Conservation (phyloP, 176 grass and related monocot species). For the Oryza glumipatula region DNA sequence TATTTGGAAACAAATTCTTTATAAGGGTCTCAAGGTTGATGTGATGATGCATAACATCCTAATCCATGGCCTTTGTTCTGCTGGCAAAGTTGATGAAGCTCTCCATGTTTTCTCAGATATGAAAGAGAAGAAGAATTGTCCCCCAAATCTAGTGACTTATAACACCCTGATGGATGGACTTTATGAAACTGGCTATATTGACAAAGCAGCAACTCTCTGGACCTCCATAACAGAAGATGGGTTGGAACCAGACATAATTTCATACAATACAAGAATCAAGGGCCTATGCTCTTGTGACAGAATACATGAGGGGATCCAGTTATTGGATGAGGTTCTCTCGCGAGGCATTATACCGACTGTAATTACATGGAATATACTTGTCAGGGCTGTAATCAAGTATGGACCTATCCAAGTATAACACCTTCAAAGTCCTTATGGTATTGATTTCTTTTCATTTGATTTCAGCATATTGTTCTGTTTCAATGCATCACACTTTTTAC, state of each 20-base stretch:
- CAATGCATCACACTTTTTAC: slow-evolving; percentile 2
- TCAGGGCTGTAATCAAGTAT: slow-evolving; percentile 73
- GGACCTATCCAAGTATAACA: slow-evolving; percentile 53
- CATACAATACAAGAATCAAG: slow-evolving; percentile 85
- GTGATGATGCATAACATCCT: slow-evolving; percentile 81
- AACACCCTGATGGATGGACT: slow-evolving; percentile 95
- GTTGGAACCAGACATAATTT: slow-evolving; percentile 80
- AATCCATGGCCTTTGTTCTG: slow-evolving; percentile 89
- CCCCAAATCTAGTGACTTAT: slow-evolving; percentile 80
- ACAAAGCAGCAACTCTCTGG: slow-evolving; percentile 71
- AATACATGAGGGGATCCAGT: slow-evolving; percentile 61
- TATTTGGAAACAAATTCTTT: slow-evolving; percentile 69
- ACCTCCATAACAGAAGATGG: slow-evolving; percentile 66
- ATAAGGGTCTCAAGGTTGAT: slow-evolving; percentile 63
- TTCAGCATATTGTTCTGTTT: slow-evolving; percentile 11
- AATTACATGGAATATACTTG: slow-evolving; percentile 95
- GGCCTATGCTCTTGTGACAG: slow-evolving; percentile 87
- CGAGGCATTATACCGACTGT: slow-evolving; percentile 66
- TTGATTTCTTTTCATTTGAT: slow-evolving; percentile 17
- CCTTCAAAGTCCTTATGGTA: slow-evolving; percentile 41
- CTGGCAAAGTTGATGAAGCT: slow-evolving; percentile 77
- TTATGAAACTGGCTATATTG: slow-evolving; percentile 54
- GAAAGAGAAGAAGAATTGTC: slow-evolving; percentile 74
- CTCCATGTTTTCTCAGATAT: slow-evolving; percentile 56
- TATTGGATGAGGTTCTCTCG: slow-evolving; percentile 70